Evolutionary conservation across 2,329 filamentous ascomycete genomes (phyloP).

Genomic region (Aspergillus oerlinghausenensis): DNA sequence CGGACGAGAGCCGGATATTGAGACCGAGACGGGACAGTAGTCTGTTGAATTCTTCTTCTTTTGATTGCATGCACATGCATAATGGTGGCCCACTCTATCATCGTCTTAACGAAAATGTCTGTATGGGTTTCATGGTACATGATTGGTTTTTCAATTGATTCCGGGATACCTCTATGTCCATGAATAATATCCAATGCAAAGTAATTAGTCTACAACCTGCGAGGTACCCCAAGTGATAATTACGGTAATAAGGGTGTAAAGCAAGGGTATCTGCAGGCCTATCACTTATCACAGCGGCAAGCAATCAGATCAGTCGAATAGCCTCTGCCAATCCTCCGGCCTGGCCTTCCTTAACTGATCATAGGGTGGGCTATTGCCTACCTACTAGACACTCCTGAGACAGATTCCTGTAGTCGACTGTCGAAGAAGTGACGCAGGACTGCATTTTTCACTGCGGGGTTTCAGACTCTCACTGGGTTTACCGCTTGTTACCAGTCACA

Average conservation of each 20-base stretch:
- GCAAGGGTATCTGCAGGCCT: neutral
- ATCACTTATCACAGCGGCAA: neutral
- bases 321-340: neutral
- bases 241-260: neutral
- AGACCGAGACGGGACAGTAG: slow-evolving; percentile 58
- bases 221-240: neutral
- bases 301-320: neutral
- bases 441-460: neutral
- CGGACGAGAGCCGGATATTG: slow-evolving; percentile 80
- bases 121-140: neutral
- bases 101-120: neutral
- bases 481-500: neutral
- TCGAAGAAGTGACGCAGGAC: neutral
- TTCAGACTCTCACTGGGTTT: neutral
- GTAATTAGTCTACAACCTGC: neutral
- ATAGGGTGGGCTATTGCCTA: neutral
- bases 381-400: neutral
- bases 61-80: neutral
- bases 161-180: neutral
- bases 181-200: neutral
- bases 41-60: neutral
- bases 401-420: no score
- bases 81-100: neutral
- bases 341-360: neutral
- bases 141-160: no score